Percentiles rank a stretch among this genome's conserved stretches.
Conservation (phyloP, 768 basidiomycete species). For the Imleria badia region DNA sequence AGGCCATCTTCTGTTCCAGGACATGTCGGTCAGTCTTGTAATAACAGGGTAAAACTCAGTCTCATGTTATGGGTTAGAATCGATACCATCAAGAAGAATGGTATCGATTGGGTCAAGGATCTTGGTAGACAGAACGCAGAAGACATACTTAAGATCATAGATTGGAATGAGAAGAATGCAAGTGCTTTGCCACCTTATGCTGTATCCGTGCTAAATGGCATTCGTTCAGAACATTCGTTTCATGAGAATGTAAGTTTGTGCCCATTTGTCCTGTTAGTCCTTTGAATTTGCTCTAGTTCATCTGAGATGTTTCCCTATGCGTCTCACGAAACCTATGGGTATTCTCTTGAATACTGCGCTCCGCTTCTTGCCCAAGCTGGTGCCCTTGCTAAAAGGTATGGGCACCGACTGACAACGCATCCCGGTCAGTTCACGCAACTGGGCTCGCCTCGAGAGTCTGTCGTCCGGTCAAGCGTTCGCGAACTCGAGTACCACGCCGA, state of each 20-base stretch:
- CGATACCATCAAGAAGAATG: conserved; percentile 76
- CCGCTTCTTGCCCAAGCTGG: conserved; percentile 56
- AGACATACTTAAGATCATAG: conserved; percentile 71
- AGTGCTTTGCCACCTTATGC: conserved; percentile 9
- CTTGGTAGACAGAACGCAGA: conserved; percentile 72
- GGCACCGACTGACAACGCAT: conserved; percentile 82
- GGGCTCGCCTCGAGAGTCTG: conserved; percentile 73
- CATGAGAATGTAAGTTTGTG: conserved; percentile 55
- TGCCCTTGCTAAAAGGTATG: conserved; percentile 62
- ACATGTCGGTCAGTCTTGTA: conserved; percentile 50
- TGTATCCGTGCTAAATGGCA: background rate
- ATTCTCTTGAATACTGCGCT: conserved; percentile 75
- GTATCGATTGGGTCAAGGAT: conserved; percentile 79
- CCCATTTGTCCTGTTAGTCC: background rate
- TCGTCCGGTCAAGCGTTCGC: conserved; percentile 72
- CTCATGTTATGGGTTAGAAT: conserved; percentile 43
- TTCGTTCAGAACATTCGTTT: conserved; percentile 66
- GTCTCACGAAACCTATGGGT: conserved; percentile 77
- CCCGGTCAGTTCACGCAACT: conserved; percentile 87
- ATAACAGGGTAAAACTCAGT: background rate
- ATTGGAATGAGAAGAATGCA: conserved; percentile 91
- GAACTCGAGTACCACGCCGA: conserved; percentile 87
- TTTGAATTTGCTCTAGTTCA: conserved; percentile 39
- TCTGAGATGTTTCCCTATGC: conserved; percentile 95
- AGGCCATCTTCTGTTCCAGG: conserved; percentile 73